Evolutionary conservation across 2,329 filamentous ascomycete species (phyloP), one percentile per base, ranked within the genome.

Genomic region (Aaosphaeria pasadenensis): DNA sequence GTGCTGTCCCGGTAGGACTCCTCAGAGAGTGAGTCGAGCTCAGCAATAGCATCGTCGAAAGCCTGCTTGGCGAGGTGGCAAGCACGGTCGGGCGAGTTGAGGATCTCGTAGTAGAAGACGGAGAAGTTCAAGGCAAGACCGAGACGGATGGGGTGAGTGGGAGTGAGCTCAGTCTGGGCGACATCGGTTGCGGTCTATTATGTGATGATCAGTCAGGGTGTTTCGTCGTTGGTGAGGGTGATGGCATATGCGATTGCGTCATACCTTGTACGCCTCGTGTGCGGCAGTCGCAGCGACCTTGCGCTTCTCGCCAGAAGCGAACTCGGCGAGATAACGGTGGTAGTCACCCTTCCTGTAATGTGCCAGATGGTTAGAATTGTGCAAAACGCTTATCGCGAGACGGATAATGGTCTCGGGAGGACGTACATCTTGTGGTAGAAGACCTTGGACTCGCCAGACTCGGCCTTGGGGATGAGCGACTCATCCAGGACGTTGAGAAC

Each of bases 371-470:
- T 62, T 47, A 57, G 54, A 44, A 45, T 29, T 11, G n/a, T 28
- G 45, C 11, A 41, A 41, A 17, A 11, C 11, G 39, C 11, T 9
- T 11, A 24, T n/a, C 39, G 39, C 9, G 33, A 13, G 33, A 9
- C 9, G 9, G 13, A 13, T 9, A 4, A 4, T 4, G 9, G 33
- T 36, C 17, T 24, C 17, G 3, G 17, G 17, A 42, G 31, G 31
- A 82, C 89, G 66, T 80, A 96, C 92, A 97, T 97, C 86, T 97
- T 97, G 87, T 96, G 91, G 82, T 97, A 97, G 78, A 97, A 97
- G 73, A 97, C 92, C 86, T 96, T 97, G 75, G 91, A 96, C 83
- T 97, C 92, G 79, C 92, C 92, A 61, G 89, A 88, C 77, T 94
- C 88, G 71, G 92, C 92, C 77, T 94, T 92, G 76, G 91, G 91